Conservation (phyloP, 2,329 filamentous ascomycete genomes). For the Penicillium sp. region DNA sequence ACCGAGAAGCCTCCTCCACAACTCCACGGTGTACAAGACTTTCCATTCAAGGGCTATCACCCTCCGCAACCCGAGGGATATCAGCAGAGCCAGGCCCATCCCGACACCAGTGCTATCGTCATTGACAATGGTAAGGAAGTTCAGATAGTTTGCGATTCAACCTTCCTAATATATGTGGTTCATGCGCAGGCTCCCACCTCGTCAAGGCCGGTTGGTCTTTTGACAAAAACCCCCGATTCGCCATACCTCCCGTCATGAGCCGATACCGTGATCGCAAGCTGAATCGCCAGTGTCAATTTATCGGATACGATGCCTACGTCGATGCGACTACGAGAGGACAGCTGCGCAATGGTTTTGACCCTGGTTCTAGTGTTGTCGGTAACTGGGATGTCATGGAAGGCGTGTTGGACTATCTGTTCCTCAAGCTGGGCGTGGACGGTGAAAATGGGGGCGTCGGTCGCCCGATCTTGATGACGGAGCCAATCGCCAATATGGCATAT, state of each 20-base stretch:
- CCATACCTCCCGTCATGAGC: constrained; percentile 85
- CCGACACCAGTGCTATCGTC: constrained; percentile 73
- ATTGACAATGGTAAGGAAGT: constrained; percentile 85
- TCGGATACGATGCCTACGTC: constrained; percentile 88
- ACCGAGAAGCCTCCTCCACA: constrained; percentile 56
- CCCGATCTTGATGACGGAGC: constrained; percentile 93
- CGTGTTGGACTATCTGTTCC: constrained; percentile 87
- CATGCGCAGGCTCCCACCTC: constrained; percentile 71
- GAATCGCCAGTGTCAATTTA: constrained; percentile 86
- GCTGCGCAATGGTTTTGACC: constrained; percentile 86
- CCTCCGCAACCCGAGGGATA: constrained; percentile 67
- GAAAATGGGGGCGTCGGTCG: constrained; percentile 73
- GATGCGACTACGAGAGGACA: constrained; percentile 91
- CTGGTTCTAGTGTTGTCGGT: constrained; percentile 84
- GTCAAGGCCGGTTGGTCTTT: constrained; percentile 97
- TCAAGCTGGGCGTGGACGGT: constrained; percentile 84
- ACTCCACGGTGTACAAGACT: constrained; percentile 57
- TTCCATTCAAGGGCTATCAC: constrained; percentile 61
- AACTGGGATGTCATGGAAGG: constrained; percentile 99
- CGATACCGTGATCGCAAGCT: constrained; percentile 94
- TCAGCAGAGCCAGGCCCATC: constrained; percentile 61
- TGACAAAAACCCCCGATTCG: constrained; percentile 75
- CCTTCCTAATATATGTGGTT: background rate
- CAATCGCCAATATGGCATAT: constrained; percentile 87
- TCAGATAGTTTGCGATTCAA: background rate